A percentile compares a stretch with the other conserved stretches of the same genome.
Evolutionary conservation across 805 yeast genomes (phyloP).

Genomic region (Candida sonorensis): DNA sequence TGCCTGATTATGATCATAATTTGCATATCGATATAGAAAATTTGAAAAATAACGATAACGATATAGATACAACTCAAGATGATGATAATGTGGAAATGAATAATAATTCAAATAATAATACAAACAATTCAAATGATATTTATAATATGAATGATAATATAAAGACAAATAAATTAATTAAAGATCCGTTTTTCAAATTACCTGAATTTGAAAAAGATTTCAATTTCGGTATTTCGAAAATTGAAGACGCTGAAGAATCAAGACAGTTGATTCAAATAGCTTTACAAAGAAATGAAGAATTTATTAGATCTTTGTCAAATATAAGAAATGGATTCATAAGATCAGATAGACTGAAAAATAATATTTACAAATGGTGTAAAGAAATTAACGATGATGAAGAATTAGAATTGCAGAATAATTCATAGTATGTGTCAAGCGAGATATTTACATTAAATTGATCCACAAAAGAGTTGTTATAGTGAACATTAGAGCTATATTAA

Average conservation of each 20-base stretch:
- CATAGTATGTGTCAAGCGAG: too few species aligned
- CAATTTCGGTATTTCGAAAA: constrained; percentile 39
- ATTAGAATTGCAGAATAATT: constrained; percentile 3
- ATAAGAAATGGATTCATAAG: constrained; percentile 71
- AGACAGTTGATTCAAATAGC: constrained; percentile 72
- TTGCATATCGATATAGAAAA: constrained; percentile 30
- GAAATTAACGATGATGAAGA: constrained; percentile 62
- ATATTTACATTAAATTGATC: too few species aligned
- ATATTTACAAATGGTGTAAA: constrained; percentile 74
- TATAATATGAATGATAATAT: constrained; percentile 2
- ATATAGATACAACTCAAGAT: constrained; percentile 17
- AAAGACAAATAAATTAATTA: constrained; percentile 13
- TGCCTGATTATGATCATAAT: constrained; percentile 67
- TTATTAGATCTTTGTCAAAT: constrained; percentile 66
- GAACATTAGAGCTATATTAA: too few species aligned
- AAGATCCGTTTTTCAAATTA: constrained; percentile 60
- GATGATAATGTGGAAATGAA: constrained; percentile 18
- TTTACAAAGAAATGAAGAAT: constrained; percentile 80
- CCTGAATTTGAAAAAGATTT: constrained; percentile 46
- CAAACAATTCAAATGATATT: neutral
- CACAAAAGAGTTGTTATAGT: too few species aligned
- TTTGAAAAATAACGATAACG: constrained; percentile 14
- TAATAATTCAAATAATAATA: constrained; percentile 4
- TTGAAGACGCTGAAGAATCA: constrained; percentile 58
- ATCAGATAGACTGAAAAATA: constrained; percentile 68